Evolutionary conservation across 352 stramenopile genomes (phyloP), one percentile per base, ranked within the genome.

Genomic region (Halophytophthora polymorphica): DNA sequence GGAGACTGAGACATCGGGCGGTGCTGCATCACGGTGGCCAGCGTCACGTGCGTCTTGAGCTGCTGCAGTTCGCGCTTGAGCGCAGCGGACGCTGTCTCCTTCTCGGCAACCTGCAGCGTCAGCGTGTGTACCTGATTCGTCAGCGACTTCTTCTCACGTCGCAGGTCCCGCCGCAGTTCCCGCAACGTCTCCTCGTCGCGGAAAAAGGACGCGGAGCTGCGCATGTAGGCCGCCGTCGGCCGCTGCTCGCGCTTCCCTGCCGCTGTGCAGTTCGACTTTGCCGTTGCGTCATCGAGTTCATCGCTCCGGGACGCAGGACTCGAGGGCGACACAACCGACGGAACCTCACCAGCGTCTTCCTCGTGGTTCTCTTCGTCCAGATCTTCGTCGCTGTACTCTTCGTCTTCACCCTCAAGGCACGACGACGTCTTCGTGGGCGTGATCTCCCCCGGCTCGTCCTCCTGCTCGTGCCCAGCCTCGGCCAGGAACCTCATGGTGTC

Each of bases 21-120:
- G 29, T 61, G 45, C 40, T 55, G 40, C 23, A 70, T 64, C 23
- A 64, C 54, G 22, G 53, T 62, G 12, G 60, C 56, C 22, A 89
- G 54, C n/a, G 69, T 73, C n/a, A 83, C 56, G 21, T 67, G 64
- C 1, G 73, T 70, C 49, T 89, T 87, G 29, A 89, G 53, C 1
- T 72, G 65, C 17, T 71, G 47, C 4, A 89, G 54, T 14, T 89
- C 71, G 12, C 57, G 66, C 53, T 77, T 83, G 11, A 86, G 47
- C 1, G 45, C 29, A 0, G 45, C 17, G 0, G 70, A 71, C 5
- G 66, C 46, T 17, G 65, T 49, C 36, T 87, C 65, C 35, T 71
- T 73, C 23, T 69, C 55, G 3, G 44, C 28, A 1, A 82, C 56
- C 17, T 84, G 61, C 18, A 52, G 54, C 17, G 48, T 44, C 8